phyloP scores from a whole-genome alignment of 441 rosid species.

The Rhodomyrtus psidioides region DNA sequence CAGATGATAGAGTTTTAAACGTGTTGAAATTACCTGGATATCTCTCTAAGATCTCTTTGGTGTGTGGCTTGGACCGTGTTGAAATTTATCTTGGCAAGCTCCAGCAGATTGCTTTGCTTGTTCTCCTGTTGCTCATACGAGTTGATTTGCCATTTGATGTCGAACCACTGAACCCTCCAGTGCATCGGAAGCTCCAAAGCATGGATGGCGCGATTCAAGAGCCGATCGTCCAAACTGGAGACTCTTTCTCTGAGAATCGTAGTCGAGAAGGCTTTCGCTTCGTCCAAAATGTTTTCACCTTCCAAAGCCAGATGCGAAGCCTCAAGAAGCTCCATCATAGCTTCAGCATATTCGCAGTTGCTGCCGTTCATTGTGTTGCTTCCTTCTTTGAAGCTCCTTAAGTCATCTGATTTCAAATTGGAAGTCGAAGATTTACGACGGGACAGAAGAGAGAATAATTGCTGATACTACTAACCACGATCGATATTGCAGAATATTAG shows the following conservation, averaged over 20 bases:
- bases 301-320: conserved; percentile 31
- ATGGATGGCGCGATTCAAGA: conserved; percentile 3
- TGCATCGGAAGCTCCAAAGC: conserved; percentile 36
- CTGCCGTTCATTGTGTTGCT: neutral
- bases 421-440: neutral
- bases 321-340: conserved; percentile 29
- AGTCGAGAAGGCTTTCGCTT: neutral
- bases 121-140: neutral
- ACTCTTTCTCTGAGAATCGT: neutral
- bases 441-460: neutral
- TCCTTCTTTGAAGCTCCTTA: conserved; percentile 19
- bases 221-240: neutral
- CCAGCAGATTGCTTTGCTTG: conserved; percentile 2
- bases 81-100: conserved; percentile 36
- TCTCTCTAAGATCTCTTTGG: conserved; percentile 30
- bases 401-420: conserved; percentile 17
- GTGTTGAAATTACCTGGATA: conserved; percentile 22
- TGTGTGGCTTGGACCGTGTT: conserved; percentile 33
- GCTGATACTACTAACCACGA: neutral
- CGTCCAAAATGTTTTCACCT: conserved; percentile 12
- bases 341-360: conserved; percentile 9
- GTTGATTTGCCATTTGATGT: conserved; percentile 31
- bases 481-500: too few species aligned
- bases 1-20: neutral
- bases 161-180: conserved; percentile 37